Evolutionary conservation across 495 filamentous ascomycete species (phyloP), one percentile per base, ranked within the genome.

Genomic region (Hypoxylon fuscum): DNA sequence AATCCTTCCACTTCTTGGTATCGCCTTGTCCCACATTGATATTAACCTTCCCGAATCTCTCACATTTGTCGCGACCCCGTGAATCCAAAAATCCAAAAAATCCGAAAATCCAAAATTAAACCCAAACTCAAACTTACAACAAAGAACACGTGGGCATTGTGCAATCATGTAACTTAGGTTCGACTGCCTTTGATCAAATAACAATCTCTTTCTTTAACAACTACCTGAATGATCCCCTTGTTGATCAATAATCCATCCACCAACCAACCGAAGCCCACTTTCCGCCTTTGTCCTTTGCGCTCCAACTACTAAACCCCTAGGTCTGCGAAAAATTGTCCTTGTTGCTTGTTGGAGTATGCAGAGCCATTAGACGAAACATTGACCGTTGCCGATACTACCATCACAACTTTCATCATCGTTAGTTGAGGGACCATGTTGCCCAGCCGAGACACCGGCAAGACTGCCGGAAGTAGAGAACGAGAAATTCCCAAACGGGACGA

Each of bases 401-500:
- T 43, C 29, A 43, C 38, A n/a, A 61, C 53, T 54, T 23, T n/a
- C n/a, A n/a, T n/a, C n/a, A n/a, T n/a, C n/a, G n/a, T n/a, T n/a
- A n/a, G n/a, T n/a, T n/a, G n/a, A 29, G 52, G 40, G 43, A 73
- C 56, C 18, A 74, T 72, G 74, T 48, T 72, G 55, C 44, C 47
- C 44, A 59, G 53, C 14, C 69, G 69, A 67, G 60, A 64, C 15
- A 43, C 34, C 12, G 20, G 61, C 55, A 68, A 65, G 46, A 65
- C 2, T 57, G 41, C 41, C 29, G 61, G 44, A 17, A 61, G 54
- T 17, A 60, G 18, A 40, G 63, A 68, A n/a, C 43, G 55, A 25
- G 61, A 63, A 46, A 62, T 85, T 25, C 82, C 82, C 5, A 77
- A 71, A n/a, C 73, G 71, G 35, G 68, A 77, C 50, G 77, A 89